Percentiles rank a stretch among this genome's conserved stretches.
Conservation (phyloP, 352 stramenopile genomes). For the Peronospora belbahrii region DNA sequence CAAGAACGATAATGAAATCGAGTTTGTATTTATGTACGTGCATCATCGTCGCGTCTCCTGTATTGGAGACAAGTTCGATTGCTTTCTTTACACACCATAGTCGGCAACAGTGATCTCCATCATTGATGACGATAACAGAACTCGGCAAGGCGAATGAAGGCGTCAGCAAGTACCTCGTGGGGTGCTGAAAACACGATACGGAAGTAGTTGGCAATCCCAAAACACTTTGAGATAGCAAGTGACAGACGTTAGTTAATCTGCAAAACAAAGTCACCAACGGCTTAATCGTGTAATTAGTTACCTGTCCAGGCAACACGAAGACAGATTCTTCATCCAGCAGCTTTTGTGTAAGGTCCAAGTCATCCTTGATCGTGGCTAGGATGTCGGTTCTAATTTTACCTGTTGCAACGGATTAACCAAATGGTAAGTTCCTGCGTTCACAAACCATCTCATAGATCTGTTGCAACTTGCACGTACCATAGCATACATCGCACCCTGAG, state of each 20-base stretch:
- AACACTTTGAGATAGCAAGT: conserved; percentile 21
- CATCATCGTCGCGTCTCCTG: no score
- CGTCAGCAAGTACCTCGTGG: conserved; percentile 54
- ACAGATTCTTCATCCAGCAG: conserved; percentile 94
- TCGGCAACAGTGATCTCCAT: not conserved
- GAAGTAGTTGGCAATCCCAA: conserved; percentile 66
- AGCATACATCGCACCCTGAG: conserved; percentile 94
- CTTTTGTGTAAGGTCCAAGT: conserved; percentile 91
- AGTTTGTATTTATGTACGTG: no score
- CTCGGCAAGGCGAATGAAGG: conserved; percentile 47
- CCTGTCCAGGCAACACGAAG: conserved; percentile 89
- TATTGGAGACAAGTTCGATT: no score
- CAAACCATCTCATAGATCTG: not conserved
- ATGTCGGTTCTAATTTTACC: conserved; percentile 52
- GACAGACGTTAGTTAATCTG: conserved; percentile 5
- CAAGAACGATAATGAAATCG: no score
- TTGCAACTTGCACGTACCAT: conserved; percentile 52
- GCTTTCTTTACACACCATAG: not conserved
- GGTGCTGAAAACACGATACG: conserved; percentile 67
- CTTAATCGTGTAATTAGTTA: conserved; percentile 2
- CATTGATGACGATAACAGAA: conserved; percentile 50
- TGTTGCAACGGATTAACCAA: not conserved
- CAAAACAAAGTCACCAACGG: not conserved
- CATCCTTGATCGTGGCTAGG: conserved; percentile 83
- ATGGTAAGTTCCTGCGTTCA: not conserved